Percentiles rank a stretch among this genome's conserved stretches.
These are phyloP conservation scores for Mycena sp. DNA, from an alignment of 1,284 basidiomycete genomes.

Conservation along the genomic window DNA sequence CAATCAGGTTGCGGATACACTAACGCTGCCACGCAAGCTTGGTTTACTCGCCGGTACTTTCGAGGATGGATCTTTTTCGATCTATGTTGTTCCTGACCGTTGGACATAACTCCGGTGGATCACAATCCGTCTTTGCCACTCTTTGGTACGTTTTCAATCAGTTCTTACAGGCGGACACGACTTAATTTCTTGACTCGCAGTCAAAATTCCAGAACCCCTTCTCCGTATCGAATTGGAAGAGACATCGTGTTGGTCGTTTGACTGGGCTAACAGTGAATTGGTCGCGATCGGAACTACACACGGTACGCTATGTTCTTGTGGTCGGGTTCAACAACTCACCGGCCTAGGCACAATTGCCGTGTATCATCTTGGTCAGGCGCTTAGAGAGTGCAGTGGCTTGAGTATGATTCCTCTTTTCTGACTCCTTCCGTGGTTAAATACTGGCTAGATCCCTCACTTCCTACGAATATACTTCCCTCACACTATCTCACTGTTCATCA, in stretches of 20 bases:
- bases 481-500: conserved; percentile 80
- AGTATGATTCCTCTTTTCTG: conserved; percentile 35
- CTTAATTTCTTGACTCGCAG: conserved; percentile 45
- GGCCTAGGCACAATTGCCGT: conserved; percentile 75
- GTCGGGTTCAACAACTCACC: not conserved
- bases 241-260: conserved; percentile 76
- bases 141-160: conserved; percentile 46
- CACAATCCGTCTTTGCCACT: conserved; percentile 45
- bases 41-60: conserved; percentile 87
- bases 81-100: conserved; percentile 81
- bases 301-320: conserved; percentile 58
- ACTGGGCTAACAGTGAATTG: conserved; percentile 87
- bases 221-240: conserved; percentile 79
- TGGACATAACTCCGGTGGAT: conserved; percentile 49
- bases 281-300: conserved; percentile 85
- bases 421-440: not conserved
- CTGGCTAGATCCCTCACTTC: conserved; percentile 32
- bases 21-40: conserved; percentile 63
- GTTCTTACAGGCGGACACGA: not conserved
- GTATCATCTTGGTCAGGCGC: conserved; percentile 70
- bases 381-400: conserved; percentile 44
- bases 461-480: conserved; percentile 66
- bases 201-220: conserved; percentile 68
- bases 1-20: conserved; percentile 34
- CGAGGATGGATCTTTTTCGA: conserved; percentile 81